Conservation (phyloP, 176 grass and related monocot genomes). For the Carex cristatella region DNA sequence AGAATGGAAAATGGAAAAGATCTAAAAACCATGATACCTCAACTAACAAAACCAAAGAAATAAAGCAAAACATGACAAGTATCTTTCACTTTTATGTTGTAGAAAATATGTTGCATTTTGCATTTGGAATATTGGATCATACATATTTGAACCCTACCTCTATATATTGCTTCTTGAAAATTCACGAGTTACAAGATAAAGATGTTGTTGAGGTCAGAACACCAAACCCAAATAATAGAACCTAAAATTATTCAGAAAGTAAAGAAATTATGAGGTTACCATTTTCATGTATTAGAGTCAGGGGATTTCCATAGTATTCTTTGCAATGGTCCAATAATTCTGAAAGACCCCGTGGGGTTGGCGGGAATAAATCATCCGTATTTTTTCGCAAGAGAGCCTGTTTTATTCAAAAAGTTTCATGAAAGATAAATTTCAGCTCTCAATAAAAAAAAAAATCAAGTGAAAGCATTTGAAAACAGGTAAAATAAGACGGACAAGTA, state of each 20-base stretch:
- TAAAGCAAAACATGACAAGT: background rate
- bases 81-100: background rate
- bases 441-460: background rate
- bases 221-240: background rate
- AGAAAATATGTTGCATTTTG: background rate
- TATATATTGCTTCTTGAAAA: background rate
- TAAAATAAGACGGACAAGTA: background rate
- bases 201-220: background rate
- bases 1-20: background rate
- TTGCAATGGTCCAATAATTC: constrained; percentile 60
- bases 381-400: constrained; percentile 1
- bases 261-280: constrained; percentile 30
- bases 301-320: constrained; percentile 51
- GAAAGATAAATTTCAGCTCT: background rate
- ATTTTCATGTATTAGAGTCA: constrained; percentile 68
- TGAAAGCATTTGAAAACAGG: background rate
- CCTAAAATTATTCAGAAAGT: background rate
- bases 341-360: constrained; percentile 34
- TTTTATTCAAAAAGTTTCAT: constrained; percentile 10
- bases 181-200: background rate
- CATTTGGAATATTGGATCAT: background rate
- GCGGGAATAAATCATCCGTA: background rate
- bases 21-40: background rate
- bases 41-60: background rate
- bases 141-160: background rate